Evolutionary conservation across 2,329 filamentous ascomycete species (phyloP).

Genomic region (Phialemoniopsis sp.): DNA sequence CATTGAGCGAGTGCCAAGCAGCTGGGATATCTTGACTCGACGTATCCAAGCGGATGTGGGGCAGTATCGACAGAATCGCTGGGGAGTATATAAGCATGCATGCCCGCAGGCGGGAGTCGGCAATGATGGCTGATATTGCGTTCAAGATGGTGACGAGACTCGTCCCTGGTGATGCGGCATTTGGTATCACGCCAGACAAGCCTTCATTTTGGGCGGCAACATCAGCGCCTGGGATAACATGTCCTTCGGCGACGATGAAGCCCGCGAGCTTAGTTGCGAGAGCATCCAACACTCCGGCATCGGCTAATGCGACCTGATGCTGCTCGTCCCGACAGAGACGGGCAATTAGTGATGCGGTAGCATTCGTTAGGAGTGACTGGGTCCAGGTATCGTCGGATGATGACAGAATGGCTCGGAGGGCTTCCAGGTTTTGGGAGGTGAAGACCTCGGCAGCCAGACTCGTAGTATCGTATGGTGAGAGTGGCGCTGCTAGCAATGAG

Average conservation of each 20-base stretch:
- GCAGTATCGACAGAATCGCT: slow-evolving; percentile 65
- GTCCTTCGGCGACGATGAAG: slow-evolving; percentile 63
- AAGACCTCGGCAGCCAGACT: slow-evolving; percentile 65
- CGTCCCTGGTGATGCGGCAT: slow-evolving; percentile 52
- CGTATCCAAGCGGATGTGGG: slow-evolving; percentile 49
- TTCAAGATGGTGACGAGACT: slow-evolving; percentile 69
- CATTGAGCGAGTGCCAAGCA: slow-evolving; percentile 49
- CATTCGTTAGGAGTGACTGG: slow-evolving; percentile 52
- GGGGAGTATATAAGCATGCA: slow-evolving; percentile 67
- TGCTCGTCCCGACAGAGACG: slow-evolving; percentile 62
- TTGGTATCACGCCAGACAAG: slow-evolving; percentile 53
- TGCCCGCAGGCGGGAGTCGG: slow-evolving; percentile 74
- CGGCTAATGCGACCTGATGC: slow-evolving; percentile 69
- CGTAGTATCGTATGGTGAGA: slow-evolving; percentile 29
- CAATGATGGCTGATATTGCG: slow-evolving; percentile 72
- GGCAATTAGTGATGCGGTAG: slow-evolving; percentile 45
- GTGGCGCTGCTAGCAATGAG: slow-evolving; percentile 47
- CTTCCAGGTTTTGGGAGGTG: slow-evolving; percentile 53
- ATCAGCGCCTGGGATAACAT: slow-evolving; percentile 64
- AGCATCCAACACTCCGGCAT: slow-evolving; percentile 71
- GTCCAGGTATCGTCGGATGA: slow-evolving; percentile 43
- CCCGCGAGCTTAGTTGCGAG: slow-evolving; percentile 70
- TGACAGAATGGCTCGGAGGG: slow-evolving; percentile 63
- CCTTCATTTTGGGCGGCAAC: slow-evolving; percentile 48
- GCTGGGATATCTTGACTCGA: slow-evolving; percentile 40